Conservation (phyloP, 2,329 filamentous ascomycete genomes). For the Nigrospora oryzae region DNA sequence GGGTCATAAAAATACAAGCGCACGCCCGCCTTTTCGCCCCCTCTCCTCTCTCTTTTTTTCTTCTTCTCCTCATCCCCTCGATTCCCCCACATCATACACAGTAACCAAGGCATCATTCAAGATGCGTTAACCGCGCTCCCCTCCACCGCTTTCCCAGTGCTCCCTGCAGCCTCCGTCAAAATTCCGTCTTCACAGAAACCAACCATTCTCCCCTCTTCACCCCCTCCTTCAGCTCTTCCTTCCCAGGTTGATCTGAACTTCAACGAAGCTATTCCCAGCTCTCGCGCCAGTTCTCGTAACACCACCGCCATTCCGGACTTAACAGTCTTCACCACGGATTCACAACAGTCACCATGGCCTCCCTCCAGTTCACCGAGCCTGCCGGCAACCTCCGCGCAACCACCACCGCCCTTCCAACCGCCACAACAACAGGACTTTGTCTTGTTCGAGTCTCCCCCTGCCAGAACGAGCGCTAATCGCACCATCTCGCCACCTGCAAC, state of each 20-base stretch:
- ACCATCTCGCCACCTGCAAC: slow-evolving; percentile 33
- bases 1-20: too few species aligned
- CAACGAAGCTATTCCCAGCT: slow-evolving; percentile 48
- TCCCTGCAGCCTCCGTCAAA: slow-evolving; percentile 34
- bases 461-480: slow-evolving; percentile 34
- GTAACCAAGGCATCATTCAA: slow-evolving; percentile 32
- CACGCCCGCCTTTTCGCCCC: too few species aligned
- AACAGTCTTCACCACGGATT: slow-evolving; percentile 77
- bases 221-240: slow-evolving; percentile 42
- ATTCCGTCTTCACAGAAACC: slow-evolving; percentile 40
- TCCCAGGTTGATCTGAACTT: slow-evolving; percentile 59
- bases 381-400: slow-evolving; percentile 54
- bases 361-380: slow-evolving; percentile 57
- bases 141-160: slow-evolving; percentile 21
- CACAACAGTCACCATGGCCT: slow-evolving; percentile 69
- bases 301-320: slow-evolving; percentile 60
- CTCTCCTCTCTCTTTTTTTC: slow-evolving; percentile 12
- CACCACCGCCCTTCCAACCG: slow-evolving; percentile 38
- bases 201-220: slow-evolving; percentile 37
- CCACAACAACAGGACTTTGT: slow-evolving; percentile 66
- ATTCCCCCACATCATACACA: slow-evolving; percentile 23
- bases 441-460: slow-evolving; percentile 55
- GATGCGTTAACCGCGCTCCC: slow-evolving; percentile 49
- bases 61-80: slow-evolving; percentile 24
- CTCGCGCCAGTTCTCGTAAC: slow-evolving; percentile 47